A percentile compares a stretch with the other conserved stretches of the same genome.
phyloP scores from a whole-genome alignment of 2,329 filamentous ascomycete species.

The Aspergillus ochraceoroseus region DNA sequence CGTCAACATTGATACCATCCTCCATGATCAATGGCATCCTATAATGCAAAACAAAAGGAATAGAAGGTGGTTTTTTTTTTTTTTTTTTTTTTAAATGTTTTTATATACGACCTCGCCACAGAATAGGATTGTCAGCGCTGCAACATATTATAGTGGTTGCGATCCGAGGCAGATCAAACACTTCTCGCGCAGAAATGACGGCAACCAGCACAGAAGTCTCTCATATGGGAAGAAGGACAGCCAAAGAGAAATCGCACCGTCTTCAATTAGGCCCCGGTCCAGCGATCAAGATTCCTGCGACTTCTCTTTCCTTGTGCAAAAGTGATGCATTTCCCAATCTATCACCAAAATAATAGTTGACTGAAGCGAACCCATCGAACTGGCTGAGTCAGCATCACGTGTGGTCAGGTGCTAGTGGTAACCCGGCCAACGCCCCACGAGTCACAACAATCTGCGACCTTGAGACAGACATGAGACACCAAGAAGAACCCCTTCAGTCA shows the following conservation, averaged over 20 bases:
- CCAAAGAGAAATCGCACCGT: background rate
- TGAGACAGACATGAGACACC: too few species aligned
- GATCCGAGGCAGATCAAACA: background rate
- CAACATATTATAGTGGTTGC: conserved; percentile 7
- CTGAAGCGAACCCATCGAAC: conserved; percentile 9
- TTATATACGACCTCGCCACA: conserved; percentile 1
- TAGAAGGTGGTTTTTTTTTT: background rate
- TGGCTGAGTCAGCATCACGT: conserved; percentile 23
- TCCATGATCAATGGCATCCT: conserved; percentile 54
- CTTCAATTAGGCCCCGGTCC: conserved; percentile 1
- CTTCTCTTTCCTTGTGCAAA: background rate
- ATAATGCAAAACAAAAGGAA: background rate
- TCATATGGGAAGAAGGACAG: background rate
- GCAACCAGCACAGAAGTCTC: background rate
- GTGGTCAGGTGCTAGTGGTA: conserved; percentile 18
- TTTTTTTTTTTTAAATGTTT: background rate
- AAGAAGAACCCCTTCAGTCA: too few species aligned
- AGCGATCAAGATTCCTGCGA: conserved; percentile 4
- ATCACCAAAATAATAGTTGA: conserved; percentile 5
- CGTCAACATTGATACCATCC: conserved; percentile 59
- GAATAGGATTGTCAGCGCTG: conserved; percentile 2
- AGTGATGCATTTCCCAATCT: conserved; percentile 1
- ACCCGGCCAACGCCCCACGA: conserved; percentile 25
- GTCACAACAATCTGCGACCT: too few species aligned
- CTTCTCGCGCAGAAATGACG: background rate